Evolutionary conservation across 805 yeast species (phyloP), one percentile per base, ranked within the genome.

Genomic region (Suhomyces canberraensis): DNA sequence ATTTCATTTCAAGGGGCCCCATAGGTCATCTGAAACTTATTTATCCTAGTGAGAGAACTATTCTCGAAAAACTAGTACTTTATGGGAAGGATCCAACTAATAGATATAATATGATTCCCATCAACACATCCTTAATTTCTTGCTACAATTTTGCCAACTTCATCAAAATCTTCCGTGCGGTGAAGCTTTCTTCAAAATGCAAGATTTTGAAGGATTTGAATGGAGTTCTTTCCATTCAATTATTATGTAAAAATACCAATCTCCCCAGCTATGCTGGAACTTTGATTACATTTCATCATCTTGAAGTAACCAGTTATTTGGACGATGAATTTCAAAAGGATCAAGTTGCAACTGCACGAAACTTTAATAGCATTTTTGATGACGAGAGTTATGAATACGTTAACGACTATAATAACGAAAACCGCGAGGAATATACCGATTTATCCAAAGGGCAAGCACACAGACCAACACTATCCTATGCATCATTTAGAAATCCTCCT

Each of bases 1-100:
- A 72, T 17, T 71, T 88, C 36, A 73, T 84, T 4, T 81, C 93
- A 0, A 72, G 70, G 26, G 85, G 91, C 8, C 84, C 80, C n/a
- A 69, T 85, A 31, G 95, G 95, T 0, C 66, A 71, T 35, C 79
- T 86, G 26, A 80, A 82, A 50, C 64, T 86, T 15, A 69, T 73
- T 8, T 70, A 81, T 31, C 95, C 95, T 0, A 73, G 71, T 41
- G 84, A 76, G 32, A 70, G 73, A 46, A 64, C 78, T 2, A 75
- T 79, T 9, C 55, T 88, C 21, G 91, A 84, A 42, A 78, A 79
- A 29, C 54, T 86, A 20, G 67, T 54, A n/a, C 48, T 76, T 1
- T 66, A 46, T 43, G 52, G 47, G 17, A 56, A 57, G 2, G 41
- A 39, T 4, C 29, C 29, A 17, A 28, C 19, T 15, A 33, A 58